Evolutionary conservation across 768 basidiomycete genomes (phyloP).

Genomic region (Agaricus sinodeliciosus): DNA sequence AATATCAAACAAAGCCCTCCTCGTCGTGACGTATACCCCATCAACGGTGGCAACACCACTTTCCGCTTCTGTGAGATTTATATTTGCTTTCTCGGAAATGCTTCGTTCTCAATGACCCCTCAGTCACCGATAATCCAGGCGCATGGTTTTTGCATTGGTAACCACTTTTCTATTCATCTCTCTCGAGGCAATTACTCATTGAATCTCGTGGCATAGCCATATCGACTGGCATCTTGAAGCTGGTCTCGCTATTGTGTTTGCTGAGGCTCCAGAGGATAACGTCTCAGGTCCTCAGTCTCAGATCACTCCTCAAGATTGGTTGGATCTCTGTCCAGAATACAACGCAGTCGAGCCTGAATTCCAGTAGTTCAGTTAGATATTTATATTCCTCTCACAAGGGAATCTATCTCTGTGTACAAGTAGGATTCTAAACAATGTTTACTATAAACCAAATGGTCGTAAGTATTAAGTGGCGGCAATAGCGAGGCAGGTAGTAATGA

Average conservation of each 20-base stretch:
- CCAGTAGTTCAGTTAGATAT: constrained; percentile 6
- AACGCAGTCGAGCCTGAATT: constrained; percentile 13
- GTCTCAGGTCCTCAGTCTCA: constrained; percentile 17
- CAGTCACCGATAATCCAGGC: constrained; percentile 22
- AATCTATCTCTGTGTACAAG: too few relatives aligned
- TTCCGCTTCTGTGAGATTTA: constrained; percentile 10
- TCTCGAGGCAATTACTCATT: too few relatives aligned
- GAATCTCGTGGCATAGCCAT: background rate
- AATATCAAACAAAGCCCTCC: constrained; percentile 7
- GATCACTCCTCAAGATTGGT: constrained; percentile 20
- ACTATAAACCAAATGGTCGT: too few relatives aligned
- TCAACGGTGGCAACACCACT: constrained; percentile 12
- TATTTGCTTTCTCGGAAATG: background rate
- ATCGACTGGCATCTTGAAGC: constrained; percentile 31
- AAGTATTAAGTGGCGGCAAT: too few relatives aligned
- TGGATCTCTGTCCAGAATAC: constrained; percentile 13
- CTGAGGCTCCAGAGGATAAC: constrained; percentile 24
- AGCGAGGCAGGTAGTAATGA: too few relatives aligned
- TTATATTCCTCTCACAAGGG: background rate
- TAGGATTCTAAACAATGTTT: too few relatives aligned
- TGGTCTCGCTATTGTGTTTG: constrained; percentile 33
- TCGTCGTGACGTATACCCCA: constrained; percentile 13
- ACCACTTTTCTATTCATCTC: too few relatives aligned
- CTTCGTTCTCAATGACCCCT: background rate
- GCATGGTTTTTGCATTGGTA: constrained; percentile 17